phyloP scores from a whole-genome alignment of 2,329 filamentous ascomycete genomes.

The Phaeoacremonium minimum region DNA sequence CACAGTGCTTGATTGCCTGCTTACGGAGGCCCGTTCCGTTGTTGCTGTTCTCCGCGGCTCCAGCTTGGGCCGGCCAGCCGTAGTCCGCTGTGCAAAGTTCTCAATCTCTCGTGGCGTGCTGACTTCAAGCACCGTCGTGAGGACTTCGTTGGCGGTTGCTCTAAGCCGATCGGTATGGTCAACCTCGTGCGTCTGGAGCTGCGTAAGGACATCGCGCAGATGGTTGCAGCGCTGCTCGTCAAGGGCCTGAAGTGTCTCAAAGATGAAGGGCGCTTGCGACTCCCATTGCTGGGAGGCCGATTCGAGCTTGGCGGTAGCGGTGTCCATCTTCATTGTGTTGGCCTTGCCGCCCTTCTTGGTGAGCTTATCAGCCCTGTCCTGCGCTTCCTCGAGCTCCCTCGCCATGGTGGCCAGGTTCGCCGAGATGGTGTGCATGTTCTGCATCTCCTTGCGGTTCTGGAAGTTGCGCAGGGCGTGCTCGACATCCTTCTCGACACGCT shows the following conservation, averaged over 20 bases:
- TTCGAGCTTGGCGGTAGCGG: conserved; percentile 68
- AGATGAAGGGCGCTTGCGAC: conserved; percentile 89
- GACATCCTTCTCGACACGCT: conserved; percentile 82
- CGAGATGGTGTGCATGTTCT: conserved; percentile 76
- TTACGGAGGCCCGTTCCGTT: conserved; percentile 7
- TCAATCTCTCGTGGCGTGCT: conserved; percentile 85
- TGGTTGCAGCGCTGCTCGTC: conserved; percentile 89
- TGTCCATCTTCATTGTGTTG: conserved; percentile 72
- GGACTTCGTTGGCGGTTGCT: conserved; percentile 69
- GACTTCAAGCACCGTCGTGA: conserved; percentile 81
- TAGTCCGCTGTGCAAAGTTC: conserved; percentile 51
- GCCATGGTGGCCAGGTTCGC: conserved; percentile 76
- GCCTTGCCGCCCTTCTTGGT: conserved; percentile 73
- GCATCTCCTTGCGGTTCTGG: conserved; percentile 68
- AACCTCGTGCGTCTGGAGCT: conserved; percentile 87
- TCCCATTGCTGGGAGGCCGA: conserved; percentile 85
- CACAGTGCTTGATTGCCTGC: conserved; percentile 35
- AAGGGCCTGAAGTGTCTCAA: conserved; percentile 84
- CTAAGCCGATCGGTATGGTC: conserved; percentile 79
- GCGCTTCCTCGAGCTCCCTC: conserved; percentile 78
- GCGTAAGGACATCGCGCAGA: conserved; percentile 84
- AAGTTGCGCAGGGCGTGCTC: conserved; percentile 80
- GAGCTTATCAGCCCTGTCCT: conserved; percentile 82
- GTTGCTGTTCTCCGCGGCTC: conserved; percentile 36
- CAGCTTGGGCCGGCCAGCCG: conserved; percentile 36